These are phyloP conservation scores for Arabidopsis suecica DNA, from an alignment of 345 rosid species.

Conservation along the genomic window DNA sequence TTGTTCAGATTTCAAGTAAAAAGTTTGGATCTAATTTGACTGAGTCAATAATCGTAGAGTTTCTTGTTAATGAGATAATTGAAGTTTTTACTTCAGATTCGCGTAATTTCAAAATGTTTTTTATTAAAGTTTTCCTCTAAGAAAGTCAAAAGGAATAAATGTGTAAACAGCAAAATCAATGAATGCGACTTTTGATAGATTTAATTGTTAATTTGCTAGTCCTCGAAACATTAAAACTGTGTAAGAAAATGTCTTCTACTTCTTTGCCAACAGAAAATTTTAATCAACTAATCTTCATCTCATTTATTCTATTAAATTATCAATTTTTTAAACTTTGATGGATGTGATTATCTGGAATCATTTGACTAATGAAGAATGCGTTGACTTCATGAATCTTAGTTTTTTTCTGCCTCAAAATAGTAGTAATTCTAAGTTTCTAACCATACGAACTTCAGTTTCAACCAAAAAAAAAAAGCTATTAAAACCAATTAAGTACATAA, in stretches of 20 bases:
- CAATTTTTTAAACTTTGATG: background rate
- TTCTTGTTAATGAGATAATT: background rate
- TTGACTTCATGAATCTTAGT: slow-evolving; percentile 14
- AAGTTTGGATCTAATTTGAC: background rate
- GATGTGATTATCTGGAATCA: slow-evolving; percentile 9
- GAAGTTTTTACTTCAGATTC: background rate
- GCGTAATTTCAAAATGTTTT: background rate
- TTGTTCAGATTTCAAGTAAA: background rate
- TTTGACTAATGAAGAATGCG: slow-evolving; percentile 16
- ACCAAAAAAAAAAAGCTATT: background rate
- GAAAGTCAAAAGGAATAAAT: slow-evolving; percentile 25
- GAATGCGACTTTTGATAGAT: slow-evolving; percentile 15
- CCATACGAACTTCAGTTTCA: background rate
- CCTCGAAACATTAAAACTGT: slow-evolving; percentile 20
- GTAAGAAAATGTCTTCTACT: background rate
- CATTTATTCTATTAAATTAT: background rate
- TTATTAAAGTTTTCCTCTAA: background rate
- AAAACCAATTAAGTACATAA: background rate
- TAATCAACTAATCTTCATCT: slow-evolving; percentile 6
- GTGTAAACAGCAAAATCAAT: slow-evolving; percentile 13
- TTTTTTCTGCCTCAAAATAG: background rate
- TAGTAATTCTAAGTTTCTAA: background rate
- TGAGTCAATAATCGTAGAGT: background rate
- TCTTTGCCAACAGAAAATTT: background rate
- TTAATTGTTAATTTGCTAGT: background rate